Percentiles rank a stretch among this genome's conserved stretches.
Evolutionary conservation across 2,329 filamentous ascomycete species (phyloP).

Genomic region (Fonsecaea pugnacius): DNA sequence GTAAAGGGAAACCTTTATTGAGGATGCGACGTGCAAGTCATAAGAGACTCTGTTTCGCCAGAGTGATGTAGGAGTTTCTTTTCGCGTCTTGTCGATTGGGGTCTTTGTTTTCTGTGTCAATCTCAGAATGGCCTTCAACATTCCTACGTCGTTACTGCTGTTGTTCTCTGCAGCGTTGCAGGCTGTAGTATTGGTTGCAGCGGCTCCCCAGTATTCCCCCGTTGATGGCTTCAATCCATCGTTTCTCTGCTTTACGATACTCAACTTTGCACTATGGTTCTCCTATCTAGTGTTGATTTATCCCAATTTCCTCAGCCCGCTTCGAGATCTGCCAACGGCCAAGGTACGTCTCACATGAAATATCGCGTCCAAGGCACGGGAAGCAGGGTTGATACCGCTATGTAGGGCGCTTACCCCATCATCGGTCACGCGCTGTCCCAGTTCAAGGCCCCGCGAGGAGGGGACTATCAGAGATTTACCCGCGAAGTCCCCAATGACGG

Average conservation of each 20-base stretch:
- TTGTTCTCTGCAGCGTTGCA: conserved; percentile 7
- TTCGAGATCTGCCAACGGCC: conserved; percentile 61
- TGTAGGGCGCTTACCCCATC: conserved; percentile 42
- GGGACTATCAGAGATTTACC: conserved; percentile 53
- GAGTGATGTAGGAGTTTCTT: not conserved
- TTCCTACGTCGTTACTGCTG: conserved; percentile 3
- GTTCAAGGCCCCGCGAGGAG: conserved; percentile 44
- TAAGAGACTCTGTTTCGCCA: not conserved
- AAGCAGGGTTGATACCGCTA: not conserved
- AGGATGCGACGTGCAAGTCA: not conserved
- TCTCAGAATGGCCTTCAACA: conserved; percentile 3
- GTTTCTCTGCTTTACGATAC: conserved; percentile 1
- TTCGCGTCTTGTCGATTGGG: not conserved
- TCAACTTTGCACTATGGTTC: conserved; percentile 34
- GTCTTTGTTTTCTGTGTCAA: not conserved
- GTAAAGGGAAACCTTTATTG: too few relatives aligned
- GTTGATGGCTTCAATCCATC: not conserved
- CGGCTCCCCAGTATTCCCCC: not conserved
- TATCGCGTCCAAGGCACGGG: not conserved
- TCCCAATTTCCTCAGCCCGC: conserved; percentile 61
- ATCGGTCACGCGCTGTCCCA: conserved; percentile 50
- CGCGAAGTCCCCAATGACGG: conserved; percentile 68
- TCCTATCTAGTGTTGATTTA: conserved; percentile 55
- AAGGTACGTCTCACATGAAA: conserved; percentile 41
- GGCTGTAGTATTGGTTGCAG: not conserved